Evolutionary conservation across 139 green algal genomes (phyloP).

Genomic region (Chlorella sp.): DNA sequence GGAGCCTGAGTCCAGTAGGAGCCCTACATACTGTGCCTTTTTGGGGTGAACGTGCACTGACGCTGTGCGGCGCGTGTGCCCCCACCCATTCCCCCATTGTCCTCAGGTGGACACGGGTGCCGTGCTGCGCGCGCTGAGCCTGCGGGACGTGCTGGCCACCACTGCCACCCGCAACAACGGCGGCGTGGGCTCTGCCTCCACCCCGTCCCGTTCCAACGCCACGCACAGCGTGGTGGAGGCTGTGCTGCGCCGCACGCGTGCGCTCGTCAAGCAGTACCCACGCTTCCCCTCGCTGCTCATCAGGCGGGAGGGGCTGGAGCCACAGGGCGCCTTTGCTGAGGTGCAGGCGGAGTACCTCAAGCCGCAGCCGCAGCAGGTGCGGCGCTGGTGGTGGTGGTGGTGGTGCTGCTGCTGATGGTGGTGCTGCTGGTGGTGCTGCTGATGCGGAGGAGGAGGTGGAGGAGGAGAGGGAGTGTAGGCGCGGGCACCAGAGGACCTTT

Average conservation of each 20-base stretch:
- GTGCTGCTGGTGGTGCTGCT: too few relatives aligned
- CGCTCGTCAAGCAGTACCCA: conserved; percentile 43
- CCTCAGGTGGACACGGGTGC: neutral
- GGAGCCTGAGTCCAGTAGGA: too few relatives aligned
- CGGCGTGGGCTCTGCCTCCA: too few relatives aligned
- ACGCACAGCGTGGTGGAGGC: conserved; percentile 83
- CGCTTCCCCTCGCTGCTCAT: conserved; percentile 89
- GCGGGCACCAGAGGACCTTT: too few relatives aligned
- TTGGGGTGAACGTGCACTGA: too few relatives aligned
- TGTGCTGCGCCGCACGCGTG: conserved; percentile 47
- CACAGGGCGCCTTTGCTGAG: conserved; percentile 80
- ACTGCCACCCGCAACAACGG: conserved; percentile 30
- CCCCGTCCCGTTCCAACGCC: conserved; percentile 66
- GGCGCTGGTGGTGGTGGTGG: too few relatives aligned
- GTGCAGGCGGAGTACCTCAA: conserved; percentile 75
- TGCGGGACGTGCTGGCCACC: neutral
- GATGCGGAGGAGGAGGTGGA: too few relatives aligned
- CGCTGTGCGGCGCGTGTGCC: too few relatives aligned
- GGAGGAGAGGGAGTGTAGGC: too few relatives aligned
- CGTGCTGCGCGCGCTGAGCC: neutral
- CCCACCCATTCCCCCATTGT: too few relatives aligned
- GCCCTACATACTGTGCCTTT: too few relatives aligned
- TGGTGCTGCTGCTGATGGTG: too few relatives aligned
- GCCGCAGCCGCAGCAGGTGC: conserved; percentile 33
- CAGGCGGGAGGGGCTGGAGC: conserved; percentile 32